A percentile compares a stretch with the other conserved stretches of the same genome.
These are phyloP conservation scores for Pseudoturritis turrita DNA, from an alignment of 345 rosid genomes.

Conservation along the genomic window DNA sequence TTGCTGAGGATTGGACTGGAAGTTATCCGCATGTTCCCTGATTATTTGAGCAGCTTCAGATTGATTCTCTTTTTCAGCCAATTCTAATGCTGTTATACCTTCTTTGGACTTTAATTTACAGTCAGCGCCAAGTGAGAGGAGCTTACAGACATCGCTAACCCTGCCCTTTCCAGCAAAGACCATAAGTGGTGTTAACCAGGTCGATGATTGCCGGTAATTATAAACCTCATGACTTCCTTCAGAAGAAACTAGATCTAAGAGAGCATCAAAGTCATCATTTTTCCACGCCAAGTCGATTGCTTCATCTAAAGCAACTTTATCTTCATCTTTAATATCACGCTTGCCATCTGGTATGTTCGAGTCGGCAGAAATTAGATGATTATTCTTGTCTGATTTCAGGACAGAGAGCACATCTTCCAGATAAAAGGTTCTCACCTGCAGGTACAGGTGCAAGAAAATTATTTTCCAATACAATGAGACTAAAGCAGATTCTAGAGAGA, in stretches of 20 bases:
- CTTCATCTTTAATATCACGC: constrained; percentile 51
- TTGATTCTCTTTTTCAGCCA: constrained; percentile 67
- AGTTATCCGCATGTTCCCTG: constrained; percentile 39
- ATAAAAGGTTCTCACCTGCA: constrained; percentile 67
- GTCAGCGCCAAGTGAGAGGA: constrained; percentile 73
- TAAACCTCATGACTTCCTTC: constrained; percentile 47
- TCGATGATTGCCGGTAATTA: constrained; percentile 65
- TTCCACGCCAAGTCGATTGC: constrained; percentile 78
- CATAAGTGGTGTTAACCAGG: constrained; percentile 86
- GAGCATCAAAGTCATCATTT: constrained; percentile 70
- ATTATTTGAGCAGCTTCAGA: constrained; percentile 62
- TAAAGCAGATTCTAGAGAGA: background rate
- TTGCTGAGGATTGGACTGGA: constrained; percentile 34
- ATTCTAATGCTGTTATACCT: constrained; percentile 62
- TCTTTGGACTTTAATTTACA: constrained; percentile 51
- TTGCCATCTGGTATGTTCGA: constrained; percentile 30
- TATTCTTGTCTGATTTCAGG: constrained; percentile 44
- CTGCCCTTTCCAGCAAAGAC: constrained; percentile 89
- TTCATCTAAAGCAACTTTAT: constrained; percentile 62
- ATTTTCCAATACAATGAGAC: background rate
- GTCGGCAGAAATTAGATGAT: constrained; percentile 42
- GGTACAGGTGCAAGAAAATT: constrained; percentile 1
- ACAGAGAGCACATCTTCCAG: constrained; percentile 84
- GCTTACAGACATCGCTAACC: constrained; percentile 70
- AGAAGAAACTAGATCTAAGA: constrained; percentile 60